phyloP scores from a whole-genome alignment of 139 green algal species.

The Chlorella sorokiniana region DNA sequence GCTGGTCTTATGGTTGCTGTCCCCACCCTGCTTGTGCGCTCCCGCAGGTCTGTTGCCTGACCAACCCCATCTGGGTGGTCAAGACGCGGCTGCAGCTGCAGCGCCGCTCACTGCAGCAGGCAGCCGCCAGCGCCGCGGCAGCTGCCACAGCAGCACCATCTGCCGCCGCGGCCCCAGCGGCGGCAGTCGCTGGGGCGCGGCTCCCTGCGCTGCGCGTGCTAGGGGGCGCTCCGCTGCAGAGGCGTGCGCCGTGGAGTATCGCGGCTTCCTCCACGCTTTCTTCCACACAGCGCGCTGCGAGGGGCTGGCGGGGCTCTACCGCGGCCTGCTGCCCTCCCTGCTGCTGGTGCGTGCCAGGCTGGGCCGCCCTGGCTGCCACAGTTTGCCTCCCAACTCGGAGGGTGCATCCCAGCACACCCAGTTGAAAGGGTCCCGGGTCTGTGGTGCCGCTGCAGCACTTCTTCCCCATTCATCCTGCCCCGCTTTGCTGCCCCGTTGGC shows the following conservation, averaged over 20 bases:
- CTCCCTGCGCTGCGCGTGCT: not conserved
- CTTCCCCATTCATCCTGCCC: not conserved
- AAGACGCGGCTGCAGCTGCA: constrained; percentile 95
- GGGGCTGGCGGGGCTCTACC: constrained; percentile 87
- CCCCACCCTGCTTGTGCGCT: not conserved
- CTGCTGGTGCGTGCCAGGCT: constrained; percentile 70
- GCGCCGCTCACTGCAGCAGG: constrained; percentile 29
- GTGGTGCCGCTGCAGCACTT: no score
- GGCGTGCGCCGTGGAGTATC: constrained; percentile 51
- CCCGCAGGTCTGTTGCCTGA: constrained; percentile 80
- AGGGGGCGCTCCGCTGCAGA: not conserved
- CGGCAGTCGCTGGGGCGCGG: not conserved
- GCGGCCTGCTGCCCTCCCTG: constrained; percentile 84
- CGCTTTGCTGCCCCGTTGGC: not conserved
- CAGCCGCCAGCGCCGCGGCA: constrained; percentile 2
- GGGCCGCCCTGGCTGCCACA: not conserved
- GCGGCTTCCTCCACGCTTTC: constrained; percentile 75
- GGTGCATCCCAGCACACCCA: no score
- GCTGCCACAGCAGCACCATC: not conserved
- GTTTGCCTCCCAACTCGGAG: no score
- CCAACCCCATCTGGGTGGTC: constrained; percentile 94
- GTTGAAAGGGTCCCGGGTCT: no score
- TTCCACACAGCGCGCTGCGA: constrained; percentile 74
- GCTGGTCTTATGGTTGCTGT: not conserved
- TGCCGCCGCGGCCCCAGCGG: not conserved